phyloP scores from a whole-genome alignment of 176 grass and related monocot genomes.

The Oropetium thomaeum region DNA sequence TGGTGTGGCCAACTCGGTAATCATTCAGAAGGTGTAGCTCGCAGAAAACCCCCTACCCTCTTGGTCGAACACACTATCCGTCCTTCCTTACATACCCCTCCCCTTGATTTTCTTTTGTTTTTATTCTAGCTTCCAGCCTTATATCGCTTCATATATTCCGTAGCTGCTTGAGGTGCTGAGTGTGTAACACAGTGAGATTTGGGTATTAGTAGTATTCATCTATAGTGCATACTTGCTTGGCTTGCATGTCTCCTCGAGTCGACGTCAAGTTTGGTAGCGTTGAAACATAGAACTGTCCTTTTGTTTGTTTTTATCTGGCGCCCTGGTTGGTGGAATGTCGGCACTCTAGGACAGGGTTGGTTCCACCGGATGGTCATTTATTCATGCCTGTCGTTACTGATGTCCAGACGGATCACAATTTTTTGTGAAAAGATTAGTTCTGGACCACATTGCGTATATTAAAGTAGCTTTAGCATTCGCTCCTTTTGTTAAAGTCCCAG shows the following conservation, averaged over 20 bases:
- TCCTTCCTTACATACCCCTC: slow-evolving; percentile 17
- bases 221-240: slow-evolving; percentile 36
- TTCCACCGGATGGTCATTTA: slow-evolving; percentile 19
- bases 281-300: slow-evolving; percentile 14
- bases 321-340: slow-evolving; percentile 22
- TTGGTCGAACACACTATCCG: background rate
- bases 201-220: slow-evolving; percentile 29
- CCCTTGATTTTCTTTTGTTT: background rate
- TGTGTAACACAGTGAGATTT: slow-evolving; percentile 26
- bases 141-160: background rate
- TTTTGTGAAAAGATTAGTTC: background rate
- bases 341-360: background rate
- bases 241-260: slow-evolving; percentile 24
- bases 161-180: slow-evolving; percentile 11
- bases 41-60: background rate
- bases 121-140: slow-evolving; percentile 17
- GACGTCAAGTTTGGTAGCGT: slow-evolving; percentile 21
- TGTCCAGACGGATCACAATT: slow-evolving; percentile 19
- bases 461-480: background rate
- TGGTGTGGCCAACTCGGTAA: slow-evolving; percentile 75
- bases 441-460: background rate
- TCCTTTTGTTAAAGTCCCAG: background rate
- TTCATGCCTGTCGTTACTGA: background rate
- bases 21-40: slow-evolving; percentile 74
- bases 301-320: slow-evolving; percentile 30